phyloP scores from a whole-genome alignment of 352 stramenopile genomes.

The Phytopythium oedochilum region DNA sequence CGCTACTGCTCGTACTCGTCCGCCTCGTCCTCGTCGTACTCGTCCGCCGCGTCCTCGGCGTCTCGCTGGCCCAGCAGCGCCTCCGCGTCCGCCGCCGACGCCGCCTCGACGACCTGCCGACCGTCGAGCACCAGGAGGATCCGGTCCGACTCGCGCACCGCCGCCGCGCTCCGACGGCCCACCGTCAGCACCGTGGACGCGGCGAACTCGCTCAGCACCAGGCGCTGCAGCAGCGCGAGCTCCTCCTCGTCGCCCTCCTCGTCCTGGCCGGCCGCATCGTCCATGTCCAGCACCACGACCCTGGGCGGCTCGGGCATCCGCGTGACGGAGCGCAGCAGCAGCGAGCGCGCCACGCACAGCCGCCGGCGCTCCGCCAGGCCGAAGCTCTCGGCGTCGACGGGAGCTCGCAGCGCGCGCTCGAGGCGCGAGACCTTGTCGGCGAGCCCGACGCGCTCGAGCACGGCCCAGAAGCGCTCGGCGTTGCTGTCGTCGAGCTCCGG shows the following conservation, averaged over 20 bases:
- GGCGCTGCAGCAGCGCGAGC: constrained; percentile 46
- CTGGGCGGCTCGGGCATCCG: background rate
- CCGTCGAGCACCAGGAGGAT: constrained; percentile 96
- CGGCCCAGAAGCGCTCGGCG: constrained; percentile 27
- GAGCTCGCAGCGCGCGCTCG: constrained; percentile 51
- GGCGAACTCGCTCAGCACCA: constrained; percentile 87
- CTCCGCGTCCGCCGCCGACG: constrained; percentile 31
- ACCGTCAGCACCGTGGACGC: constrained; percentile 95
- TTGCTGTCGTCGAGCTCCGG: constrained; percentile 11
- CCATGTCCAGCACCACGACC: constrained; percentile 70
- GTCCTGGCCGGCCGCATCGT: constrained; percentile 4
- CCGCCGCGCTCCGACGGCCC: constrained; percentile 8
- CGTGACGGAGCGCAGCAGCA: constrained; percentile 86
- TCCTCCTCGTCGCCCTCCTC: constrained; percentile 62
- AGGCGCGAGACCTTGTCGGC: constrained; percentile 59
- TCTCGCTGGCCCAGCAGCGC: constrained; percentile 39
- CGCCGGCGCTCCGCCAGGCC: constrained; percentile 93
- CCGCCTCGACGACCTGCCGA: constrained; percentile 87
- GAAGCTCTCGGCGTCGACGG: constrained; percentile 89
- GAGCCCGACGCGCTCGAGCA: constrained; percentile 45
- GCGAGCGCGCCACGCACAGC: constrained; percentile 94
- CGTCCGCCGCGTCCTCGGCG: constrained; percentile 3
- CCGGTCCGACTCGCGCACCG: constrained; percentile 94
- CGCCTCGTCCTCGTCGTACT: constrained; percentile 1
- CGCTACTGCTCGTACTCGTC: background rate